Evolutionary conservation across 441 rosid species (phyloP), one percentile per base, ranked within the genome.

Genomic region (Pelargonium myrrhifolium): DNA sequence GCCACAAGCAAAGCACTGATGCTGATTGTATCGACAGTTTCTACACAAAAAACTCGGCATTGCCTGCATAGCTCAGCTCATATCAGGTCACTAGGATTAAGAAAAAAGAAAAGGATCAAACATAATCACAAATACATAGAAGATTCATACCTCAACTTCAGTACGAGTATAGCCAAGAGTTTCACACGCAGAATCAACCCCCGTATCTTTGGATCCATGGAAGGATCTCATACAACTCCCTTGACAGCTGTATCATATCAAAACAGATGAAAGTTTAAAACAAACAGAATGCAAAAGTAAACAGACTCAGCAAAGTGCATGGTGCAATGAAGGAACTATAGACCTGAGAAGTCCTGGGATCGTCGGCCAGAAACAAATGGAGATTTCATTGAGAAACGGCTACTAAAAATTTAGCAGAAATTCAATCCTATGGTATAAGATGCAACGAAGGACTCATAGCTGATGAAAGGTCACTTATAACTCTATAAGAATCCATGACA

Each of bases 181-280:
- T 12, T 64, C 82, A 53, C 99, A 94, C 0, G 6, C 0, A 24
- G 97, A 84, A 9, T 87, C 93, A 70, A 68, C 85, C 49, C 89
- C 93, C 69, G 70, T 88, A 68, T 81, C 80, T 68, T 3, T 35
- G 58, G 89, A 85, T 61, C 91, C 85, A 76, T 94, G 99, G 74
- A 94, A 94, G 73, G 98, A 87, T 76, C 99, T 83, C 88, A 94
- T 51, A 75, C 99, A 94, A 71, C 75, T 86, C 55, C 98, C 99
- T 20, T 94, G 97, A 78, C 99, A 94, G 71, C 98, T 92, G 83
- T 60, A 80, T 65, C 72, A 71, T 58, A 58, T 24, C 62, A 58
- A 20, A 58, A 51, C 47, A 22, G 62, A 58, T 58, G 3, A 21
- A 22, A 20, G 35, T 58, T 58, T 18, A 45, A 9, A 55, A 55